Base-by-base conservation (phyloP, 805 yeast genomes). In the Schizosaccharomyces japonicus region DNA sequence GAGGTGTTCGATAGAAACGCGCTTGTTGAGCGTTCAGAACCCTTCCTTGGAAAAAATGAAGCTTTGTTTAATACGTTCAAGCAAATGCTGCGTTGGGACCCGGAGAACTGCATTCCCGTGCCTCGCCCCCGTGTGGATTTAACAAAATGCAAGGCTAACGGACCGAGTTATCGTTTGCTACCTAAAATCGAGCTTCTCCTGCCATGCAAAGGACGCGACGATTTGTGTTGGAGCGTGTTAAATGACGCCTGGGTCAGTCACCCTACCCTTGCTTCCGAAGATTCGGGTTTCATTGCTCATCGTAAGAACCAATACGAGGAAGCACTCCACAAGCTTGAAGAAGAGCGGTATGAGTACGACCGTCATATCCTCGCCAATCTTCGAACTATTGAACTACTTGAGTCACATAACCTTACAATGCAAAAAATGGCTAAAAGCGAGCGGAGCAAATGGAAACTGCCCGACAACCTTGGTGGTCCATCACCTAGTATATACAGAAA, bases 211-310 rank as follows among this genome's bases (percentile, higher is more conserved):
- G 98, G 98, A 15, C 75, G 99, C 56, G 99, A 90, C 63, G 96
- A 87, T 56, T 80, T 90, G 85, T 92, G 98, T 60, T 87, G 95
- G 95, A 95, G 87, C 58, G 95, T 90, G 13, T 70, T 92, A 56
- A 90, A 90, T 62, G 98, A 90, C 61, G 96, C 87, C 63, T 90
- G 96, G 95, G 96, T 90, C 30, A 95, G 95, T 5, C 96, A 90
- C 63, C 99, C 99, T 23, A 92, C 94, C 13, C 90, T 98, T 98
- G 98, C 96, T 3, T 87, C 96, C 0, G 99, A 90, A 61, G 99
- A 90, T 61, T 81, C 95, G 8, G 99, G 98, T 0, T 90, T 87
- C 57, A 85, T 90, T 59, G 95, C 98, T 13, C 99, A 90, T 61
- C 75, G 96, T 53, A 90, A 90, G 63, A 90, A 90, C 60, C 98